phyloP scores from a whole-genome alignment of 306 rosid genomes.

The Datisca glomerata region DNA sequence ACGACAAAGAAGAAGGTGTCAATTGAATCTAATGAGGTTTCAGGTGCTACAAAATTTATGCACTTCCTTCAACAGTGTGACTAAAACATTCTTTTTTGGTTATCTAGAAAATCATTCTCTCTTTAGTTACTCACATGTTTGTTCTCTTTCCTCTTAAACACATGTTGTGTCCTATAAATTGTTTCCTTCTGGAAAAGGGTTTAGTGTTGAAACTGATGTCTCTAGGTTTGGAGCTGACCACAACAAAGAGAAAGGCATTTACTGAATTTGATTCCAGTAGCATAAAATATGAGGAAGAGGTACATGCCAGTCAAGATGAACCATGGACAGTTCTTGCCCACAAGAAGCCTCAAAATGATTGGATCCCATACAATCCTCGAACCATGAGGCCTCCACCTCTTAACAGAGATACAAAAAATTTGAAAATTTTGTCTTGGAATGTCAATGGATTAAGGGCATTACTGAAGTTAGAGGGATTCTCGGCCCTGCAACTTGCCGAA shows the following conservation, averaged over 20 bases:
- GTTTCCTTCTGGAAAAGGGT: slow-evolving; percentile 8
- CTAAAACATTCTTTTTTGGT: not conserved
- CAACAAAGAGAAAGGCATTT: slow-evolving; percentile 29
- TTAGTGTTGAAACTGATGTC: slow-evolving; percentile 12
- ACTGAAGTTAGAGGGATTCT: slow-evolving; percentile 63
- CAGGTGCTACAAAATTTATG: slow-evolving; percentile 36
- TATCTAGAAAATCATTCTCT: not conserved
- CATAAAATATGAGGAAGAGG: slow-evolving; percentile 18
- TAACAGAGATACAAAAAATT: slow-evolving; percentile 40
- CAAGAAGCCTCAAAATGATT: slow-evolving; percentile 87
- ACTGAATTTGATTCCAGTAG: slow-evolving; percentile 17
- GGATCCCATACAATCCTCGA: slow-evolving; percentile 89
- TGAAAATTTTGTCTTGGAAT: slow-evolving; percentile 89
- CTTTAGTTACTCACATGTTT: slow-evolving; percentile 1
- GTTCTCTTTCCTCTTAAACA: not conserved
- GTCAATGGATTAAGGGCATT: slow-evolving; percentile 92
- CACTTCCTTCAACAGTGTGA: not conserved
- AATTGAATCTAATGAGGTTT: slow-evolving; percentile 27
- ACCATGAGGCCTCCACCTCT: slow-evolving; percentile 64
- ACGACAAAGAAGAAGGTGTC: slow-evolving; percentile 32
- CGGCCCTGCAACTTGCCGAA: slow-evolving; percentile 64
- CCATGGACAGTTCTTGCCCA: slow-evolving; percentile 90
- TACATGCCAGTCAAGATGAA: slow-evolving; percentile 32
- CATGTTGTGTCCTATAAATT: not conserved
- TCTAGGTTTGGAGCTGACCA: slow-evolving; percentile 34